A percentile compares a stretch with the other conserved stretches of the same genome.
These are phyloP conservation scores for Triticum dicoccoides DNA, from an alignment of 176 grass and related monocot genomes.

Conservation along the genomic window DNA sequence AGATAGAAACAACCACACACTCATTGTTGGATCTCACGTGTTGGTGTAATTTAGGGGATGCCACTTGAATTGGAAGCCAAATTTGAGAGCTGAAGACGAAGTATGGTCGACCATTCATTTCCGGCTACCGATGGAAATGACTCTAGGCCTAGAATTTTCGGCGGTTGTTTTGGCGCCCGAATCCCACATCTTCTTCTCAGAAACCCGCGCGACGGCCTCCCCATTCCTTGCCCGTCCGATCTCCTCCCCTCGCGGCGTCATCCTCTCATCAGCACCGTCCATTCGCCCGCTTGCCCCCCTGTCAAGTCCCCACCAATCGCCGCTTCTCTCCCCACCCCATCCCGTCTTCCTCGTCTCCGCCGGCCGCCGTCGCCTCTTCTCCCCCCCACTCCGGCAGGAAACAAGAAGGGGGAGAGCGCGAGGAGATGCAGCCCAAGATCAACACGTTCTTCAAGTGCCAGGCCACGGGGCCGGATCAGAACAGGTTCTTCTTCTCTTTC, in stretches of 20 bases:
- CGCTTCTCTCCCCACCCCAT: background rate
- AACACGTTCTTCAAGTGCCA: conserved; percentile 64
- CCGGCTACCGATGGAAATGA: too few species aligned
- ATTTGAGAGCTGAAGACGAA: too few species aligned
- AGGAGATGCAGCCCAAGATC: conserved; percentile 59
- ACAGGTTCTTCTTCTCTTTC: conserved; percentile 19
- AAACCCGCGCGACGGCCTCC: conserved; percentile 9
- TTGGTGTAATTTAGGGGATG: too few species aligned
- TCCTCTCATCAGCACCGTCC: background rate
- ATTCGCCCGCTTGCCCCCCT: background rate
- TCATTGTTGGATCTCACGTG: too few species aligned
- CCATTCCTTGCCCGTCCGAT: background rate
- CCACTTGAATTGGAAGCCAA: too few species aligned
- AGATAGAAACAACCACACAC: too few species aligned
- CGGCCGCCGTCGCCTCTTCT: background rate
- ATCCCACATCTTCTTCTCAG: background rate
- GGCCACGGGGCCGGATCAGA: background rate
- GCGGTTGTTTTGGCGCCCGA: conserved; percentile 12
- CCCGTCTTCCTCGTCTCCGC: background rate
- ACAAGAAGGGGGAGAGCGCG: background rate
- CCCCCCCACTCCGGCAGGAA: background rate
- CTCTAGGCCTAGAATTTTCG: too few species aligned
- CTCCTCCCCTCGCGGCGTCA: background rate
- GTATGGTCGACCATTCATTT: too few species aligned
- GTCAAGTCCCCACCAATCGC: background rate